A percentile compares a stretch with the other conserved stretches of the same genome.
Evolutionary conservation across 176 grass and related monocot genomes (phyloP).

Genomic region (Oryza meyeriana): DNA sequence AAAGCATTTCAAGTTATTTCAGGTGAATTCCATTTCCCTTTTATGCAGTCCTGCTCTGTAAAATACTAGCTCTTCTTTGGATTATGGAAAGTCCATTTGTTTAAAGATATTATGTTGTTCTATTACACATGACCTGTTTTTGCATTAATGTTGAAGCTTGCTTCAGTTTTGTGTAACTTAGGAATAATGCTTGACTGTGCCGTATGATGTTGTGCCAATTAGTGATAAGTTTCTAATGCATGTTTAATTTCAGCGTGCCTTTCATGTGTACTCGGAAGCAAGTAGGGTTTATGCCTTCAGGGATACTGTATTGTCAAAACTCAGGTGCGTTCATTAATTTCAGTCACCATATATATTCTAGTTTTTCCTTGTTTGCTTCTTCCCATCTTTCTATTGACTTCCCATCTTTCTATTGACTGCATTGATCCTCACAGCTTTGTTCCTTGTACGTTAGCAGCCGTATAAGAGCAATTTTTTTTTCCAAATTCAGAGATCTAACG

Average conservation of each 20-base stretch:
- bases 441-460: background rate
- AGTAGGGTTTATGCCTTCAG: constrained; percentile 81
- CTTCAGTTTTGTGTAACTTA: background rate
- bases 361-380: background rate
- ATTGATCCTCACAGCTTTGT: background rate
- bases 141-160: background rate
- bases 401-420: background rate
- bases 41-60: background rate
- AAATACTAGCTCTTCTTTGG: background rate
- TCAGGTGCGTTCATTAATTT: constrained; percentile 34
- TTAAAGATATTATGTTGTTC: background rate
- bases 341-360: background rate
- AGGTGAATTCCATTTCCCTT: constrained; percentile 45
- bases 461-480: background rate
- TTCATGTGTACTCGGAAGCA: constrained; percentile 94
- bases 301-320: constrained; percentile 72
- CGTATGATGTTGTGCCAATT: background rate
- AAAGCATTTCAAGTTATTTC: constrained; percentile 87
- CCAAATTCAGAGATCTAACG: background rate
- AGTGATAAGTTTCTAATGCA: background rate
- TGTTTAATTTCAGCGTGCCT: constrained; percentile 59
- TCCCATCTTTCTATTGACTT: background rate
- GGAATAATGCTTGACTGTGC: constrained; percentile 4
- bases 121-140: background rate
- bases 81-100: background rate